phyloP scores from a whole-genome alignment of 805 yeast genomes.

The Sugiyamaella americana region DNA sequence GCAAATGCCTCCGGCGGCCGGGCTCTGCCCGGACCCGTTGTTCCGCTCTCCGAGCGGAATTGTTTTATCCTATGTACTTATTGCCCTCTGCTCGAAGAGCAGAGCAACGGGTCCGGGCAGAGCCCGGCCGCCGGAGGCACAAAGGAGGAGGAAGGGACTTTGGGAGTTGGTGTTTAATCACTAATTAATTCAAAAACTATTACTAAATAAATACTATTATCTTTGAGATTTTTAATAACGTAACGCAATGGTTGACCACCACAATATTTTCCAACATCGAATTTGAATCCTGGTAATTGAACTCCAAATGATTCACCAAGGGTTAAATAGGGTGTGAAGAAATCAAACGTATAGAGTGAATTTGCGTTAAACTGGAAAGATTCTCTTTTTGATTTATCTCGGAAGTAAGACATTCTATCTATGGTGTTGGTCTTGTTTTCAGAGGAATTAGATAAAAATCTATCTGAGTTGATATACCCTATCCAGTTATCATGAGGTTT shows the following conservation, averaged over 20 bases:
- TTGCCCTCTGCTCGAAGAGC: too few species aligned
- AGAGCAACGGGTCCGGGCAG: too few species aligned
- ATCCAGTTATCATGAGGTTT: conserved; percentile 4
- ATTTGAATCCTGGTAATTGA: conserved; percentile 43
- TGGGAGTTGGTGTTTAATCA: neutral
- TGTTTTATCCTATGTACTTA: too few species aligned
- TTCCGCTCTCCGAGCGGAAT: too few species aligned
- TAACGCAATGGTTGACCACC: conserved; percentile 34
- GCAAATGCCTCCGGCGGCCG: too few species aligned
- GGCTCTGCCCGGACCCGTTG: too few species aligned
- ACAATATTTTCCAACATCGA: conserved; percentile 34
- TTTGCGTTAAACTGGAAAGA: conserved; percentile 38
- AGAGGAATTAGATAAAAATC: conserved; percentile 15
- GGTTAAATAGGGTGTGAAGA: conserved; percentile 49
- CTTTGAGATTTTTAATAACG: conserved; percentile 27
- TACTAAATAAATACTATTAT: conserved; percentile 23
- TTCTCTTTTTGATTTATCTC: conserved; percentile 35
- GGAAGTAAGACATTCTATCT: conserved; percentile 45
- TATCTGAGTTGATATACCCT: conserved; percentile 2
- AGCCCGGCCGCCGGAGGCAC: neutral
- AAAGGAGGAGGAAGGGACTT: neutral
- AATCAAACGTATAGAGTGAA: conserved; percentile 42
- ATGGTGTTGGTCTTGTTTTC: too few species aligned
- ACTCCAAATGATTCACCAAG: conserved; percentile 47
- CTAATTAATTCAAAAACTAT: conserved; percentile 21